Evolutionary conservation across 139 green algal species (phyloP).

Genomic region (Chlorella sp.): DNA sequence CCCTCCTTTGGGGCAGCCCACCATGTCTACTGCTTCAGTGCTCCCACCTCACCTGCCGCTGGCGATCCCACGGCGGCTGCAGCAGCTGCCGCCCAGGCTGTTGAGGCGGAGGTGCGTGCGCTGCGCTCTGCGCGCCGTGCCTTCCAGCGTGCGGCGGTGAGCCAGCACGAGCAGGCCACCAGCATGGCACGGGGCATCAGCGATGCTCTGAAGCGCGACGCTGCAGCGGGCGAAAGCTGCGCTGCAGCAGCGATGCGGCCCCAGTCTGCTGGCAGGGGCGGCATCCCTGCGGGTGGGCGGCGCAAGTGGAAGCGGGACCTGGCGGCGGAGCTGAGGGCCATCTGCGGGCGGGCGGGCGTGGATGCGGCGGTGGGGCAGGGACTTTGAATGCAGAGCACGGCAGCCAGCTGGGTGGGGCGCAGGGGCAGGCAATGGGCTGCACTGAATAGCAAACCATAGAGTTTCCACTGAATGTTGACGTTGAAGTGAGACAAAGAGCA

Average conservation of each 20-base stretch:
- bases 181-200: conserved; percentile 9
- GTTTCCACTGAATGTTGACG: too few relatives aligned
- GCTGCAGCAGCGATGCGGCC: neutral
- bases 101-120: conserved; percentile 10
- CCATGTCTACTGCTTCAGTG: conserved; percentile 13
- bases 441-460: too few relatives aligned
- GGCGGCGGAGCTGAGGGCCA: neutral
- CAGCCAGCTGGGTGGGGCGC: neutral
- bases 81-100: neutral
- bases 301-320: conserved; percentile 33
- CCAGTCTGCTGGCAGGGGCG: neutral
- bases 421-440: too few relatives aligned
- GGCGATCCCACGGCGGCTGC: neutral
- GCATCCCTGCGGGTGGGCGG: neutral
- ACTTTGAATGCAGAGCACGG: neutral
- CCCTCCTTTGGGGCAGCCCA: neutral
- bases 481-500: too few relatives aligned
- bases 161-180: conserved; percentile 8
- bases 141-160: conserved; percentile 18
- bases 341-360: neutral
- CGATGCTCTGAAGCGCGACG: neutral
- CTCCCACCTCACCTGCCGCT: neutral
- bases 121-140: conserved; percentile 9
- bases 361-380: too few relatives aligned
- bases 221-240: too few relatives aligned